Base-by-base conservation (phyloP, 352 stramenopile genomes). In the Phytophthora lateralis region DNA sequence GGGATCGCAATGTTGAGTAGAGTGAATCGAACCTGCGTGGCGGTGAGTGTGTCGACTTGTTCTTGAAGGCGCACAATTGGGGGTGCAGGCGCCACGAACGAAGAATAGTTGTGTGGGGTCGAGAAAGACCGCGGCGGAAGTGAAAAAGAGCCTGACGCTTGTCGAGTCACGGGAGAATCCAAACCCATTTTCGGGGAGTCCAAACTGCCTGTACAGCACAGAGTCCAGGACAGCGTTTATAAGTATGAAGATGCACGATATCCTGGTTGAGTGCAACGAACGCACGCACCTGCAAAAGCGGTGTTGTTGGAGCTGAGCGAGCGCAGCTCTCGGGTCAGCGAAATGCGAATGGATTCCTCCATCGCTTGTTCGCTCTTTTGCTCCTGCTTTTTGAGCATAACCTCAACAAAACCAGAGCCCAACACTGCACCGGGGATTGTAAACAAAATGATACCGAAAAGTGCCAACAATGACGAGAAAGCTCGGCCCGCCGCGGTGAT, bases 371-470 rank as follows among this genome's bases (percentile, higher is more conserved):
- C 64, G 27, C 63, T 73, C 53, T 84, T 80, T n/a, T 86, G 54
- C 26, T 79, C 69, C 43, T 86, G 76, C 60, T 93, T 82, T 32
- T 95, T 76, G n/a, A 95, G 74, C 86, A 92, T 93, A 6, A 95
- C 72, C 43, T 95, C 86, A 43, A 95, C 78, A 42, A 92, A 93
- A 2, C 84, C 86, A 65, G 77, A 90, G 30, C 80, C 77, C 14
- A 95, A 60, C n/a, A 95, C 75, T n/a, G 82, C 85, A 32, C 82
- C 84, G 1, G 86, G 86, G 51, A 95, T 92, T 12, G 84, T 91
- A 53, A 95, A 95, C 49, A 95, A 55, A 41, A 95, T 91, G 51
- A 92, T 95, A n/a, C 86, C 86, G 82, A 81, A 95, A 6, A 95
- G 60, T 11, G 86, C 86, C 17, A 95, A 64, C 32, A 92, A 63